Conservation (phyloP, 306 rosid species). For the Acacia acuminata region DNA sequence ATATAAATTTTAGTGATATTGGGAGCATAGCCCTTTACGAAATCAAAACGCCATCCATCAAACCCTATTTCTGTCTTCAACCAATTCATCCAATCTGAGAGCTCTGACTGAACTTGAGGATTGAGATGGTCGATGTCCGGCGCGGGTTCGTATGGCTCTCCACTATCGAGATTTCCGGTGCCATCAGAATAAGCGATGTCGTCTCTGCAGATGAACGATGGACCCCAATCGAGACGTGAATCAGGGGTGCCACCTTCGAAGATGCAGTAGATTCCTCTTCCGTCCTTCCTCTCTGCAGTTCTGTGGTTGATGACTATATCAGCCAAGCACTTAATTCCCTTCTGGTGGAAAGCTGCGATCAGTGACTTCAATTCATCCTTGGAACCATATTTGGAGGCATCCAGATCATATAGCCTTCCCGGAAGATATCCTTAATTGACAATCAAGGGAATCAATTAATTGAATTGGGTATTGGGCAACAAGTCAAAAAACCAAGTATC, state of each 20-base stretch:
- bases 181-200: conserved; percentile 74
- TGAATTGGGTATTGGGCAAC: not conserved
- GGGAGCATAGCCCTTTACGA: conserved; percentile 75
- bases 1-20: conserved; percentile 51
- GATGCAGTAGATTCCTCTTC: conserved; percentile 67
- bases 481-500: not conserved
- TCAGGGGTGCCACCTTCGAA: conserved; percentile 86
- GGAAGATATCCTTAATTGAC: conserved; percentile 66
- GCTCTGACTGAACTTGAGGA: conserved; percentile 64
- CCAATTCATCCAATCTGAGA: conserved; percentile 87
- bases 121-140: conserved; percentile 82
- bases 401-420: conserved; percentile 82
- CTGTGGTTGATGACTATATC: conserved; percentile 91
- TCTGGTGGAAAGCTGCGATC: conserved; percentile 40
- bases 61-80: conserved; percentile 67
- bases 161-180: conserved; percentile 67
- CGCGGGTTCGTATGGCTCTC: conserved; percentile 38
- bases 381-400: conserved; percentile 68
- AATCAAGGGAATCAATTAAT: not conserved
- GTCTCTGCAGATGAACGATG: conserved; percentile 67
- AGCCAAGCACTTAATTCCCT: conserved; percentile 62
- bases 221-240: conserved; percentile 74
- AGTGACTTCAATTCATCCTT: conserved; percentile 63
- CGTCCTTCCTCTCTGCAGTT: conserved; percentile 70
- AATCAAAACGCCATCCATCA: conserved; percentile 78